Percentiles rank a stretch among this genome's conserved stretches.
These are phyloP conservation scores for Westerdykella sp. DNA, from an alignment of 2,329 filamentous ascomycete genomes.

Conservation along the genomic window DNA sequence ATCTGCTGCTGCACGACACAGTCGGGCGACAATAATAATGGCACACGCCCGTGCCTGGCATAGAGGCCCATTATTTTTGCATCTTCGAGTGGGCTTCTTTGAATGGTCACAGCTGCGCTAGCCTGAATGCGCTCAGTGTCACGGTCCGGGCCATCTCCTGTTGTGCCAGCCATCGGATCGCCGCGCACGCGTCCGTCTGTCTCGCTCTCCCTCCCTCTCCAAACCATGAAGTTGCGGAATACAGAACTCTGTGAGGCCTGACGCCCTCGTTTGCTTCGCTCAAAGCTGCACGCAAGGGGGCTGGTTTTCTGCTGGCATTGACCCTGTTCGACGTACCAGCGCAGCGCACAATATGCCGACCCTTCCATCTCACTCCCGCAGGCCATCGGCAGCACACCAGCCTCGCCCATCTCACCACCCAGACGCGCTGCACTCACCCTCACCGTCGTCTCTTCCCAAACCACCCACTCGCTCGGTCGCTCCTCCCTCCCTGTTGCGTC, in stretches of 20 bases:
- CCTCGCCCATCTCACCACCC: slow-evolving; percentile 1
- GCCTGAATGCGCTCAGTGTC: too few relatives aligned
- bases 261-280: slow-evolving; percentile 1
- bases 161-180: too few relatives aligned
- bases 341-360: neutral
- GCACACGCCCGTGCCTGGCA: too few relatives aligned
- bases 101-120: too few relatives aligned
- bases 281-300: slow-evolving; percentile 1
- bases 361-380: neutral
- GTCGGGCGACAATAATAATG: too few relatives aligned
- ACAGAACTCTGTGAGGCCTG: neutral
- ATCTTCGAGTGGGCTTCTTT: too few relatives aligned
- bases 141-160: too few relatives aligned
- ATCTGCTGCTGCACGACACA: too few relatives aligned
- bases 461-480: slow-evolving; percentile 17
- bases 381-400: slow-evolving; percentile 2
- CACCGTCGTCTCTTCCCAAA: neutral
- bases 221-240: too few relatives aligned
- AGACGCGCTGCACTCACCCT: slow-evolving; percentile 6
- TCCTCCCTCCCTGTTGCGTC: slow-evolving; percentile 25
- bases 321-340: neutral
- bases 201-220: too few relatives aligned
- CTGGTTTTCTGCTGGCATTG: slow-evolving; percentile 1
- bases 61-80: too few relatives aligned
- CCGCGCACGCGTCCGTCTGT: too few relatives aligned